phyloP scores from a whole-genome alignment of 2,329 filamentous ascomycete species.

The Sporothrix phasma region DNA sequence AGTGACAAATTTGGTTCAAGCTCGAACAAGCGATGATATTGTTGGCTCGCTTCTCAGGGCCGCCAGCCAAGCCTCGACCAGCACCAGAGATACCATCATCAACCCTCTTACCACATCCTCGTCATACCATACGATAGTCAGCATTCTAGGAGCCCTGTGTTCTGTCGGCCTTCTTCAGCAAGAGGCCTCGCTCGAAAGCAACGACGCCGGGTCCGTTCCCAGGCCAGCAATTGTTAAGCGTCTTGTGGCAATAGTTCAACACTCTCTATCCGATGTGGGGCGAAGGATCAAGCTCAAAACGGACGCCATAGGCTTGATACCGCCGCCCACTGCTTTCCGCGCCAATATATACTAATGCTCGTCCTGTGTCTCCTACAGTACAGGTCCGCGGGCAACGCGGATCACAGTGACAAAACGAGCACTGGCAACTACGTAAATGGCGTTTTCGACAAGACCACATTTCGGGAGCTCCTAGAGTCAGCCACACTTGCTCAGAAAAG shows the following conservation, averaged over 20 bases:
- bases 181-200: slow-evolving; percentile 11
- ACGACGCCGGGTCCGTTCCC: accelerated
- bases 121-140: slow-evolving; percentile 32
- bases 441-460: background rate
- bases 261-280: background rate
- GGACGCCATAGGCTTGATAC: background rate
- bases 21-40: background rate
- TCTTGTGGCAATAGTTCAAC: background rate
- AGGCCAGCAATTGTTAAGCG: background rate
- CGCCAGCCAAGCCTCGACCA: background rate
- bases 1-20: background rate
- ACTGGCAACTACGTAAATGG: background rate
- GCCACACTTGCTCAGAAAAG: slow-evolving; percentile 9
- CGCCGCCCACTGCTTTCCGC: background rate
- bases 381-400: too few species aligned
- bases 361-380: background rate
- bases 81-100: background rate
- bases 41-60: background rate
- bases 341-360: background rate
- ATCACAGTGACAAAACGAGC: too few species aligned
- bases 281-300: background rate
- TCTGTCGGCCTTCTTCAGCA: slow-evolving; percentile 27
- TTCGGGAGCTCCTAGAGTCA: background rate
- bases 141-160: slow-evolving; percentile 32
- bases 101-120: background rate